Base-by-base conservation (phyloP, 441 rosid genomes). In the Croton setiger region DNA sequence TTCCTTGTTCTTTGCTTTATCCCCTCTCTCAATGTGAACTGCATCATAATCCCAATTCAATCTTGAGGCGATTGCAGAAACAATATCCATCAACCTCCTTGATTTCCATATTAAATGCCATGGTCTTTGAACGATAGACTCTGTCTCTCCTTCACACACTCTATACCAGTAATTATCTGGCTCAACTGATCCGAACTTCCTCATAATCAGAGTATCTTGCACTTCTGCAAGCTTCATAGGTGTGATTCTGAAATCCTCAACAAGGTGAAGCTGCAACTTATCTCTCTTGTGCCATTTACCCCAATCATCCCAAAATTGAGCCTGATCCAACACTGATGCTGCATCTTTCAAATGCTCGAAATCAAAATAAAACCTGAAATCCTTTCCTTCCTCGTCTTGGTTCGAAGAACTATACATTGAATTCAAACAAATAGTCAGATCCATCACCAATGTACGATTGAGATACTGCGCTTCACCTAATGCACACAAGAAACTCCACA, bases 91-190 rank as follows among this genome's bases (percentile, higher is more conserved):
- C 71, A 94, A 75, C 77, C 97, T 84, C 69, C 84, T 94, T 0
- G 97, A 91, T 75, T 94, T 94, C 98, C 98, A 91, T 58, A 89
- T 15, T 73, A 90, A 73, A 83, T 87, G 91, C 95, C 97, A 94
- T 0, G 98, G 96, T 66, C 97, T 82, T 68, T 84, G 83, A 60
- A 94, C 75, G 20, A 81, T 80, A 54, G 93, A 85, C 65, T 94
- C 98, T 7, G 96, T 82, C 75, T 94, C 98, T 52, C 96, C 98
- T 78, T 94, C 96, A 14, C 97, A 94, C 14, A 90, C 96, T 60
- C 96, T 85, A 68, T 91, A 94, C 97, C 97, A 91, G 82, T 90
- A 94, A 73, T 94, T 91, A 72, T 94, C 97, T 7, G 96, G 97
- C 74, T 94, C 96, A 2, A 87, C 96, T 0, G 80, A 78, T 64